Evolutionary conservation across 2,329 filamentous ascomycete genomes (phyloP).

Genomic region (Cordyceps tenuipes): DNA sequence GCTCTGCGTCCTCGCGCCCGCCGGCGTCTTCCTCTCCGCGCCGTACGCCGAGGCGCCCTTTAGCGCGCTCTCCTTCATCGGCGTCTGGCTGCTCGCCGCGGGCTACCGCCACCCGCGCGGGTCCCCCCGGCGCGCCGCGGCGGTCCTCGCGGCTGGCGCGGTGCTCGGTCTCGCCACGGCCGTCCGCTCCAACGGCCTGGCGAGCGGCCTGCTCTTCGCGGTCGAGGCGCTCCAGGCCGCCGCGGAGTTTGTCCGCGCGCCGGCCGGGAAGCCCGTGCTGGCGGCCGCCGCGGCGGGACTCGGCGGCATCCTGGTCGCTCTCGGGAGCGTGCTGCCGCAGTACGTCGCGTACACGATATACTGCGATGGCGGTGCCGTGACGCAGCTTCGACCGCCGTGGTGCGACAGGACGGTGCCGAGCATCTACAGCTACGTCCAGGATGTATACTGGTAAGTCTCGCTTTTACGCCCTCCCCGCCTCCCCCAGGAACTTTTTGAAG

Average conservation of each 20-base stretch:
- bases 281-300: conserved; percentile 48
- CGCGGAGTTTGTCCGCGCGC: conserved; percentile 18
- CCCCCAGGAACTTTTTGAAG: too few relatives aligned
- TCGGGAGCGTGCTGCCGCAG: conserved; percentile 67
- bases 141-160: conserved; percentile 54
- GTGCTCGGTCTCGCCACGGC: conserved; percentile 64
- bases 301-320: conserved; percentile 58
- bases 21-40: conserved; percentile 79
- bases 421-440: conserved; percentile 86
- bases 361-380: conserved; percentile 36
- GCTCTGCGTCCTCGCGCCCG: conserved; percentile 78
- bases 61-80: conserved; percentile 66
- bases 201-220: conserved; percentile 71
- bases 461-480: too few relatives aligned
- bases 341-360: conserved; percentile 64
- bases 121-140: conserved; percentile 32
- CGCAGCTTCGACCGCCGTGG: conserved; percentile 57
- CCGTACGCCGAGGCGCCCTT: conserved; percentile 79
- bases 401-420: conserved; percentile 67
- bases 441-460: conserved; percentile 69
- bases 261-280: conserved; percentile 32
- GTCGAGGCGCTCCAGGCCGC: conserved; percentile 43
- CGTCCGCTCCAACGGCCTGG: conserved; percentile 77
- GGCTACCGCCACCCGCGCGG: conserved; percentile 24
- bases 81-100: conserved; percentile 60